These are phyloP conservation scores for Leccinellum luteum DNA, from an alignment of 768 basidiomycete genomes.

Conservation along the genomic window DNA sequence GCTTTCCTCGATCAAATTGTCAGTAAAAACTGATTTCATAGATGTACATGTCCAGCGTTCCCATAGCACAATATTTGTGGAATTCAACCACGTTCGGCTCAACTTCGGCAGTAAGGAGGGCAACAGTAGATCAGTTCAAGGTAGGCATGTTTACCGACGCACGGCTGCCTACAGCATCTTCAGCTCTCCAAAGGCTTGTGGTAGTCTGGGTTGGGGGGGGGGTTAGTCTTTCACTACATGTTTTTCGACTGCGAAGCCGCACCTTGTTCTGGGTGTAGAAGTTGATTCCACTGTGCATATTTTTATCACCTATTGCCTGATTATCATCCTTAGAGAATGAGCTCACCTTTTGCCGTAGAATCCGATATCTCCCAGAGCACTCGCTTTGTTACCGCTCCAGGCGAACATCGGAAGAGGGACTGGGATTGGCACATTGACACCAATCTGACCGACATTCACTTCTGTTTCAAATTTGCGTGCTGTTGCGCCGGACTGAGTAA, in stretches of 20 bases:
- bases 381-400: conserved; percentile 94
- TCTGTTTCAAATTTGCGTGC: conserved; percentile 89
- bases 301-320: neutral
- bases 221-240: conserved; percentile 6
- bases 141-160: conserved; percentile 90
- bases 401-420: conserved; percentile 95
- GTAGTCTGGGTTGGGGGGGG: conserved; percentile 57
- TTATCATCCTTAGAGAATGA: neutral
- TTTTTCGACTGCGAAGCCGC: neutral
- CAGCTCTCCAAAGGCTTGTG: conserved; percentile 89
- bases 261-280: conserved; percentile 98
- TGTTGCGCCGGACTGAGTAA: conserved; percentile 94
- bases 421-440: conserved; percentile 90
- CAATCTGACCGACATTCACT: conserved; percentile 90
- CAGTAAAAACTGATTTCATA: conserved; percentile 26
- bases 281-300: conserved; percentile 66
- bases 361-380: conserved; percentile 79
- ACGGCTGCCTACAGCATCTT: conserved; percentile 74
- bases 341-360: conserved; percentile 86
- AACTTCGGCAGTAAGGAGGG: neutral
- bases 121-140: conserved; percentile 37
- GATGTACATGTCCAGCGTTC: neutral
- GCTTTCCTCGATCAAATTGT: conserved; percentile 74
- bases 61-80: conserved; percentile 2
- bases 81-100: conserved; percentile 4